Evolutionary conservation across 176 grass and related monocot species (phyloP).

Genomic region (Zoysia japonica): DNA sequence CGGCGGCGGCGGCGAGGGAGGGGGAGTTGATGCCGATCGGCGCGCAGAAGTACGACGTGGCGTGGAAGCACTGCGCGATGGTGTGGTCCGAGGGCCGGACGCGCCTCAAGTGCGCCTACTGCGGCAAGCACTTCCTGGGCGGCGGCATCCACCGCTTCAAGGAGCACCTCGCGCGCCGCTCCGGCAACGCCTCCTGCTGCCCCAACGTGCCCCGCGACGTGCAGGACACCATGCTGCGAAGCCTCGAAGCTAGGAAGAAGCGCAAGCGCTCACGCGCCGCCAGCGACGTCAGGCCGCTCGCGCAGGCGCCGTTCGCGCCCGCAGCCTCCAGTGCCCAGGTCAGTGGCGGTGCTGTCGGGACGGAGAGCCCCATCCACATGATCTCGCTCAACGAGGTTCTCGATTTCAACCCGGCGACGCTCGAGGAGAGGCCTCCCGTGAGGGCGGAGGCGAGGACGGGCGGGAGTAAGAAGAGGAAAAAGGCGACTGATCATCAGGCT

Average conservation of each 20-base stretch:
- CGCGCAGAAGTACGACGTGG: constrained; percentile 87
- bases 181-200: constrained; percentile 91
- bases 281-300: constrained; percentile 39
- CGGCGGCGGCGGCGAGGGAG: constrained; percentile 33
- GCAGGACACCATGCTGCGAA: constrained; percentile 65
- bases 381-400: constrained; percentile 55
- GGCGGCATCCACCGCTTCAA: constrained; percentile 98
- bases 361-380: constrained; percentile 45
- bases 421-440: constrained; percentile 34
- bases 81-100: constrained; percentile 64
- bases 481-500: background rate
- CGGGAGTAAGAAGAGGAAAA: constrained; percentile 53
- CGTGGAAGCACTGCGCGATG: constrained; percentile 92
- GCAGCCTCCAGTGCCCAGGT: background rate
- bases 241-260: constrained; percentile 73
- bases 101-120: constrained; percentile 82
- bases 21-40: constrained; percentile 66
- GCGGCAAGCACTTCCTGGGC: constrained; percentile 81
- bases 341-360: background rate
- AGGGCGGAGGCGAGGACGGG: constrained; percentile 29
- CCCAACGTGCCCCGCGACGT: constrained; percentile 79
- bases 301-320: constrained; percentile 5
- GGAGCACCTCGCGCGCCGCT: constrained; percentile 91
- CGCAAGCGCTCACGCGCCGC: constrained; percentile 37
- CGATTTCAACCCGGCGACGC: constrained; percentile 35